Evolutionary conservation across 495 filamentous ascomycete species (phyloP).

Genomic region (Paragyromitra xinjiangensis): DNA sequence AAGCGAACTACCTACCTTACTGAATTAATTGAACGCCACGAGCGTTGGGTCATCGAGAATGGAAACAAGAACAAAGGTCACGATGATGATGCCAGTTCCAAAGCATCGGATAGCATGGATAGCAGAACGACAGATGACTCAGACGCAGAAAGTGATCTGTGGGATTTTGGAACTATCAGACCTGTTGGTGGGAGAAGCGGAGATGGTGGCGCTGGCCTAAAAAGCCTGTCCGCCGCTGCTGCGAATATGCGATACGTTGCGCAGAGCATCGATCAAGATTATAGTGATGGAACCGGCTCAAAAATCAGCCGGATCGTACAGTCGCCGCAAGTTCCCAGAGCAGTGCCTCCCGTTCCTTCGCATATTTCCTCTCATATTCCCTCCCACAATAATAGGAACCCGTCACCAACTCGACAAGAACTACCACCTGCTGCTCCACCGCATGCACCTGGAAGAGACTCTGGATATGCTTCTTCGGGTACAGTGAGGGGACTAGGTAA

Average conservation of each 20-base stretch:
- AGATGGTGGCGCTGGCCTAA: constrained; percentile 46
- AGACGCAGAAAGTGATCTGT: constrained; percentile 77
- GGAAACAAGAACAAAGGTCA: constrained; percentile 80
- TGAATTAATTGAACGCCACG: constrained; percentile 79
- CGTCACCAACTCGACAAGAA: constrained; percentile 46
- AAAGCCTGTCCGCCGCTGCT: constrained; percentile 53
- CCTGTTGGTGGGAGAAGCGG: constrained; percentile 60
- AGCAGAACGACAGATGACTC: constrained; percentile 74
- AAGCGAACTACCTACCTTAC: constrained; percentile 82
- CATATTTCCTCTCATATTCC: constrained; percentile 31
- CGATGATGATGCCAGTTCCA: constrained; percentile 66
- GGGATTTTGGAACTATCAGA: constrained; percentile 98
- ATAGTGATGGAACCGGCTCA: constrained; percentile 25
- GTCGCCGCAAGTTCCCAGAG: constrained; percentile 45
- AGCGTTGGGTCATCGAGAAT: constrained; percentile 58
- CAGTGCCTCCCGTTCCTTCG: constrained; percentile 47
- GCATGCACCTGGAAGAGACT: constrained; percentile 53
- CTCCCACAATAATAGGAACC: constrained; percentile 40
- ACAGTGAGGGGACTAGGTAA: constrained; percentile 55
- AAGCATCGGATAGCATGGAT: constrained; percentile 60
- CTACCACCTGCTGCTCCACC: constrained; percentile 53
- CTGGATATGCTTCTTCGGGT: constrained; percentile 55
- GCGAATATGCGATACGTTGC: constrained; percentile 57
- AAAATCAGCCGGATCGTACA: constrained; percentile 44
- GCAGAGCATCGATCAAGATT: constrained; percentile 53